These are phyloP conservation scores for Pseudogymnoascus sp. DNA, from an alignment of 2,329 filamentous ascomycete species.

Conservation along the genomic window DNA sequence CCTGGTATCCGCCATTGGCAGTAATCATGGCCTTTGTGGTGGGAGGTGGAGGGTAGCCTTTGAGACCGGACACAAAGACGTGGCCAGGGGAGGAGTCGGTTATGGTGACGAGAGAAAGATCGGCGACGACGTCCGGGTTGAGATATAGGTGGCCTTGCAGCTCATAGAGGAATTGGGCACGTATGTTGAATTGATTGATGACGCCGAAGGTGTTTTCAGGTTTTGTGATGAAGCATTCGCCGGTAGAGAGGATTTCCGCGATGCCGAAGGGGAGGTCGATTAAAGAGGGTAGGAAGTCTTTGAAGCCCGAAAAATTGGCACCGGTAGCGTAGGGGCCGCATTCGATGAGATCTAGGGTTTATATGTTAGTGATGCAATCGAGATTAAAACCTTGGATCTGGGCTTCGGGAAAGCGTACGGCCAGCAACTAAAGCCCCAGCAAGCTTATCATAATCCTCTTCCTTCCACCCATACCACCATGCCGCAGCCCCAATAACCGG, in stretches of 20 bases:
- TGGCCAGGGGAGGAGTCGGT: constrained; percentile 15
- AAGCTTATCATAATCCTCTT: constrained; percentile 30
- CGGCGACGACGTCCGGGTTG: background rate
- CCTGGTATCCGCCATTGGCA: background rate
- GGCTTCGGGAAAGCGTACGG: too few relatives aligned
- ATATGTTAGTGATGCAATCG: too few relatives aligned
- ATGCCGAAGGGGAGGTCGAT: constrained; percentile 37
- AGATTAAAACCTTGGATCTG: too few relatives aligned
- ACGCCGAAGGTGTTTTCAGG: constrained; percentile 33
- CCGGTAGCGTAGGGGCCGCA: constrained; percentile 21
- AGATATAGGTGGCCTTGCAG: background rate
- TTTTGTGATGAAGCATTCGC: constrained; percentile 37
- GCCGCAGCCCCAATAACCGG: constrained; percentile 34
- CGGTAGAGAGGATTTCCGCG: constrained; percentile 36
- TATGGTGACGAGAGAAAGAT: too few relatives aligned
- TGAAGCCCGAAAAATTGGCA: constrained; percentile 23
- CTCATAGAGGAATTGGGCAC: background rate
- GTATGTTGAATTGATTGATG: constrained; percentile 15
- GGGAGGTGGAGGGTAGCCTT: constrained; percentile 14
- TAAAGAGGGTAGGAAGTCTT: constrained; percentile 19
- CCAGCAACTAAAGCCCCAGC: constrained; percentile 30
- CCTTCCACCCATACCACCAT: constrained; percentile 36
- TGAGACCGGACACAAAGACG: constrained; percentile 16
- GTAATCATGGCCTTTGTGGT: background rate
- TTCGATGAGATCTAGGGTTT: constrained; percentile 22